These are phyloP conservation scores for Candolleomyces aberdarensis DNA, from an alignment of 768 basidiomycete species.

Conservation along the genomic window DNA sequence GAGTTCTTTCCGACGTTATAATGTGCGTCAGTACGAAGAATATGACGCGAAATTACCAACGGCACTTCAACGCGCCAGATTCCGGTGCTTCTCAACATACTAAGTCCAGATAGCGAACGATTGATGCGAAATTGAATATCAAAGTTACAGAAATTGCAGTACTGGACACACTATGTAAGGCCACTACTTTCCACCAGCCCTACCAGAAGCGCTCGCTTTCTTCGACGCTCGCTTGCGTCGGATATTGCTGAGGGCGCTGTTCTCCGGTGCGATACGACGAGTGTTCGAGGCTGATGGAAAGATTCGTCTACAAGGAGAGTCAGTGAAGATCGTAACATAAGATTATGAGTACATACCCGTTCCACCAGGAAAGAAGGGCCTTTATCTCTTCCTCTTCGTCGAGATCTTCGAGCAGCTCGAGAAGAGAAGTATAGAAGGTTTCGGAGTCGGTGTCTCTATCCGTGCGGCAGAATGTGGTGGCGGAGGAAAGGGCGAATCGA, in stretches of 20 bases:
- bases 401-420: neutral
- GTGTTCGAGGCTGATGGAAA: neutral
- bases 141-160: too few relatives aligned
- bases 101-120: too few relatives aligned
- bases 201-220: neutral
- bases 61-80: too few relatives aligned
- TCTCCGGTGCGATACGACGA: neutral
- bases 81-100: too few relatives aligned
- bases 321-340: neutral
- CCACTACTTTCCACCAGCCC: too few relatives aligned
- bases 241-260: neutral
- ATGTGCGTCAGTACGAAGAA: too few relatives aligned
- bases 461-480: neutral
- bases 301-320: neutral
- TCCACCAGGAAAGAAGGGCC: neutral
- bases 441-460: neutral
- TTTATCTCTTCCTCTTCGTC: neutral
- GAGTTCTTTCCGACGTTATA: too few relatives aligned
- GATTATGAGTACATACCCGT: neutral
- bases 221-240: neutral
- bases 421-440: neutral
- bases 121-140: too few relatives aligned
- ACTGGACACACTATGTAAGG: too few relatives aligned
- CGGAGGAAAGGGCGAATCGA: constrained; percentile 1
- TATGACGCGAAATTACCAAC: too few relatives aligned